phyloP scores from a whole-genome alignment of 306 rosid genomes.

The Vigna trinervia region DNA sequence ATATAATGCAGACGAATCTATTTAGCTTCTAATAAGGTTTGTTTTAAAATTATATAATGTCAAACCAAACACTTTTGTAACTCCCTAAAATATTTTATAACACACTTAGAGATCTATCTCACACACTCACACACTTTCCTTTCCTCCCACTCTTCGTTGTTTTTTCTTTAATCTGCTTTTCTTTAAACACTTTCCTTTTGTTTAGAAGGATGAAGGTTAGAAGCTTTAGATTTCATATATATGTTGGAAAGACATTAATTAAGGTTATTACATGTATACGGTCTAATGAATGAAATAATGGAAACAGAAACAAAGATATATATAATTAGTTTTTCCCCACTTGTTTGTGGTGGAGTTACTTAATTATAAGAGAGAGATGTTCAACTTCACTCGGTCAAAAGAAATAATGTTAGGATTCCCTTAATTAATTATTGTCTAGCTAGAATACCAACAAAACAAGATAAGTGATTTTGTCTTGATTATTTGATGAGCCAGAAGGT shows the following conservation, averaged over 20 bases:
- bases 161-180: neutral
- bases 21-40: constrained; percentile 29
- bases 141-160: neutral
- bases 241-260: neutral
- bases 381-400: constrained; percentile 47
- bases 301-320: constrained; percentile 41
- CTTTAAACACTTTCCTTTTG: neutral
- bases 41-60: neutral
- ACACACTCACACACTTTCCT: neutral
- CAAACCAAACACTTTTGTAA: constrained; percentile 3
- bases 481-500: constrained; percentile 35
- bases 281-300: constrained; percentile 38
- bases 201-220: constrained; percentile 31
- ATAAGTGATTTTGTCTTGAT: constrained; percentile 36
- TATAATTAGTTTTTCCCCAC: constrained; percentile 44
- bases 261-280: neutral
- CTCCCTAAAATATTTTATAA: neutral
- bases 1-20: constrained; percentile 19
- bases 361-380: constrained; percentile 41
- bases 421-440: constrained; percentile 42
- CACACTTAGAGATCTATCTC: constrained; percentile 17
- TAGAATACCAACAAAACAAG: constrained; percentile 41
- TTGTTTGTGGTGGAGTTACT: constrained; percentile 44
- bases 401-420: constrained; percentile 50
- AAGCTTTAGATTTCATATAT: neutral